phyloP scores from a whole-genome alignment of 2,329 filamentous ascomycete genomes.

The Pseudogymnoascus verrucosus region DNA sequence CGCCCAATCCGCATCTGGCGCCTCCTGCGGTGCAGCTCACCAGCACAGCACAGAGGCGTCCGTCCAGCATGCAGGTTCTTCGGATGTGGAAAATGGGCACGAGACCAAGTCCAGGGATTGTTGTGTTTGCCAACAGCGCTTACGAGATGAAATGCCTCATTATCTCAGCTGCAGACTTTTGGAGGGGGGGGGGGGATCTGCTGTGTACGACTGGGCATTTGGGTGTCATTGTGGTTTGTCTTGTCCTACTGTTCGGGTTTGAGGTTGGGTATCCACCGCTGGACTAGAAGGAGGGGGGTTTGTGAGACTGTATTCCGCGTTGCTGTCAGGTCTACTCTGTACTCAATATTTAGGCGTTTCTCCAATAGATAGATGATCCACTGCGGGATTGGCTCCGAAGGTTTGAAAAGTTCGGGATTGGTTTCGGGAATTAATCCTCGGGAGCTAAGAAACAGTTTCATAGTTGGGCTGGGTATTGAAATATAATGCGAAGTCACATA shows the following conservation, averaged over 20 bases:
- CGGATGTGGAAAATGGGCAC: neutral
- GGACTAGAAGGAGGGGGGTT: neutral
- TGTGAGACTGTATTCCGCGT: neutral
- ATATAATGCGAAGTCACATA: neutral
- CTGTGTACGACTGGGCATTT: neutral
- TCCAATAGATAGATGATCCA: neutral
- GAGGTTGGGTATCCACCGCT: neutral
- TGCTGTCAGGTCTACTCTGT: neutral
- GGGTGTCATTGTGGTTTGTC: neutral
- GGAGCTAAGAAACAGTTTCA: neutral
- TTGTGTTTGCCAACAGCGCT: neutral
- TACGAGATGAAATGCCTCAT: conserved; percentile 6
- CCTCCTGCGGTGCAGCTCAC: neutral
- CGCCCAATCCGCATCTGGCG: neutral
- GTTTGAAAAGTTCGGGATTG: neutral
- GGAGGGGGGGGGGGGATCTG: no score
- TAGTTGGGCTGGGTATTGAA: neutral
- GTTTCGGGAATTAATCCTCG: neutral
- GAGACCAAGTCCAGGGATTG: neutral
- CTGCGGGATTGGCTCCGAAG: neutral
- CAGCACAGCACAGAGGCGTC: neutral
- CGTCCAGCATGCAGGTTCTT: neutral
- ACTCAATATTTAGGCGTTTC: neutral
- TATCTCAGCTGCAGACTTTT: neutral
- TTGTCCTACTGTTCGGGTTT: neutral